Evolutionary conservation across 2,329 filamentous ascomycete genomes (phyloP), one percentile per base, ranked within the genome.

Genomic region (Catunica adiposa): DNA sequence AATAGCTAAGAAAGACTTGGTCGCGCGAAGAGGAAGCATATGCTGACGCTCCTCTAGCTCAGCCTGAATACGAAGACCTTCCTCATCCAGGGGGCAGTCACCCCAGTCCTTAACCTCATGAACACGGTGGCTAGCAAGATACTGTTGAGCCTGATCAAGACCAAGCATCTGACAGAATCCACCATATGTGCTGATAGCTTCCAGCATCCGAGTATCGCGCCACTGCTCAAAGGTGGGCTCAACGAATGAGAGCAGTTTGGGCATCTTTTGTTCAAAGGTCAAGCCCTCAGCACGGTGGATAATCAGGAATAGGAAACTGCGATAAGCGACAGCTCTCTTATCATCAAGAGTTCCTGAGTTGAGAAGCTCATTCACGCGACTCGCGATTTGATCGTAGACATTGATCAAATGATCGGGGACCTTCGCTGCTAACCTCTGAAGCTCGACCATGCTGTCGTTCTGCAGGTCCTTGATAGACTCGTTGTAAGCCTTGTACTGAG

Each of bases 381-480:
- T 76, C 66, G 94, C 86, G 26, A 98, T 78, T 62, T 92, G 80
- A 57, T 90, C 84, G 65, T 96, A 97, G 26, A 94, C 89, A 38
- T 81, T 78, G 62, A 92, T 75, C 59, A 98, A 81, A 64, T 94
- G 84, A 66, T 97, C 86, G 0, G 92, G 84, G 76, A 96, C 95
- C 63, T 89, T 87, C 59, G 86, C 82, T 5, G 90, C 90, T 42
- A 98, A 74, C 56, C 89, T 80, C 63, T 95, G 89, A 58, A 97
- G 74, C 67, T 98, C 90, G 56, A 88, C 77, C 67, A 89, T 88
- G 62, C 87, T 86, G 63, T 94, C 80, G 2, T 78, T 79, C 65
- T 96, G 89, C 15, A 98, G 75, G 57, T 94, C 87, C 64, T 89
- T 92, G 37, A 96, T 85, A 1, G 89, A 83, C 61, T 97, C 92